Percentiles rank a stretch among this genome's conserved stretches.
These are phyloP conservation scores for Moringa oleifera DNA, from an alignment of 345 rosid species.

Conservation along the genomic window DNA sequence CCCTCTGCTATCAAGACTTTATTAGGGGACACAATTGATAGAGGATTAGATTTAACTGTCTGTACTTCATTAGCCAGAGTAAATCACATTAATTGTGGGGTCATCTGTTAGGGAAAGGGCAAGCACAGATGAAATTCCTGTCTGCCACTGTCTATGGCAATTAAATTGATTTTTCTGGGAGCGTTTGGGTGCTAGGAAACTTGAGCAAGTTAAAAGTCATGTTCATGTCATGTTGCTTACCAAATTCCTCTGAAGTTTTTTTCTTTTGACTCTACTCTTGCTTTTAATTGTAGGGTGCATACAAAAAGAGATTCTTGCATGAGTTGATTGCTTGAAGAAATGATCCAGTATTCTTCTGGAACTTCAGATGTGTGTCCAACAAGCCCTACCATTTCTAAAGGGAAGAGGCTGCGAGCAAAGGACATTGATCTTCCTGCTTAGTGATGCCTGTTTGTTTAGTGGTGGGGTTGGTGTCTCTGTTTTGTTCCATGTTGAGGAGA, in stretches of 20 bases:
- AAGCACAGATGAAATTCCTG: constrained; percentile 15
- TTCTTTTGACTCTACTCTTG: neutral
- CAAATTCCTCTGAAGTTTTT: neutral
- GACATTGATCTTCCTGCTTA: neutral
- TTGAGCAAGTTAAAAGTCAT: constrained; percentile 2
- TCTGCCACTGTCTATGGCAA: constrained; percentile 7
- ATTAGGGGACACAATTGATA: neutral
- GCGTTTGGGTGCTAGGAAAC: constrained; percentile 7
- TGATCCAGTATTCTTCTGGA: neutral
- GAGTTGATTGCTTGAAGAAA: constrained; percentile 4
- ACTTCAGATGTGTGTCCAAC: constrained; percentile 2
- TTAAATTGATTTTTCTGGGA: neutral
- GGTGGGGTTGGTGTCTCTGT: constrained; percentile 17
- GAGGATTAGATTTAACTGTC: neutral
- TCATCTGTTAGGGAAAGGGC: constrained; percentile 8
- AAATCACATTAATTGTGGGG: constrained; percentile 8
- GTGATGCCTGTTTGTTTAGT: constrained; percentile 1
- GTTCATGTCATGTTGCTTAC: constrained; percentile 9
- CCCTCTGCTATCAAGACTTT: neutral
- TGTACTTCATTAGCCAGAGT: constrained; percentile 2
- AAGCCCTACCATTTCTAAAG: neutral
- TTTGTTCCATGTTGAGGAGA: constrained; percentile 10
- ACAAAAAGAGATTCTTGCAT: neutral
- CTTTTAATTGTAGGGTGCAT: neutral
- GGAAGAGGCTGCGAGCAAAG: neutral